Evolutionary conservation across 2,329 filamentous ascomycete species (phyloP), one percentile per base, ranked within the genome.

Genomic region (Diaporthe sp.): DNA sequence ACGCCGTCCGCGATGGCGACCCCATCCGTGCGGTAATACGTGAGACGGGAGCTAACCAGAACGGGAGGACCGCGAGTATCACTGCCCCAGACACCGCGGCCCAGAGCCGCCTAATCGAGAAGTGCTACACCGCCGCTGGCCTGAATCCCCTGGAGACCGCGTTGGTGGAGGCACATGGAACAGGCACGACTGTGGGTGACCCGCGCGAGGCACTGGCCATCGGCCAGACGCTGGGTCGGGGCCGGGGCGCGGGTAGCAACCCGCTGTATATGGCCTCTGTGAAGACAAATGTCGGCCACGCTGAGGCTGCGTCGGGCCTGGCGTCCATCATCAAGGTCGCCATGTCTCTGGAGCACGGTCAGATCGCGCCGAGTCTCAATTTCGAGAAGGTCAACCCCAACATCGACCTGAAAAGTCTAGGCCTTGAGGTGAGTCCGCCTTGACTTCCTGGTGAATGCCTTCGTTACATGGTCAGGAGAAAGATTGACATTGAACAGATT

Each of bases 51-150:
- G 52, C 78, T 30, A 83, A 82, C 69, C 76, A 78, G 50, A 84
- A 78, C 40, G 77, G 77, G 1, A 74, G 77, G 30, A 83, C 80
- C 2, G 55, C 71, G 8, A 80, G 79, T 2, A 81, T 84, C 38
- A 83, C 54, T 4, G 22, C 30, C 5, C 54, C 54, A 19, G 17
- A 57, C 9, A 19, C 17, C 0, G 54, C 54, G 3, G 54, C 54
- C 15, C 54, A 57, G 19, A 17, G 12, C 6, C 7, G n/a, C 3
- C 87, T 89, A 66, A 91, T 91, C 69, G 80, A 79, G 38, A 77
- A 81, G 0, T 82, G 86, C 0, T 92, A 91, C 75, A 75, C 78
- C 4, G 81, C 81, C 15, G 84, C 86, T 0, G 86, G 84, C 1
- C 82, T 89, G 3, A 79, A 84, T 57, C 84, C 85, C 38, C 74